Conservation (phyloP, 345 rosid species). For the Rhizophora mangle region DNA sequence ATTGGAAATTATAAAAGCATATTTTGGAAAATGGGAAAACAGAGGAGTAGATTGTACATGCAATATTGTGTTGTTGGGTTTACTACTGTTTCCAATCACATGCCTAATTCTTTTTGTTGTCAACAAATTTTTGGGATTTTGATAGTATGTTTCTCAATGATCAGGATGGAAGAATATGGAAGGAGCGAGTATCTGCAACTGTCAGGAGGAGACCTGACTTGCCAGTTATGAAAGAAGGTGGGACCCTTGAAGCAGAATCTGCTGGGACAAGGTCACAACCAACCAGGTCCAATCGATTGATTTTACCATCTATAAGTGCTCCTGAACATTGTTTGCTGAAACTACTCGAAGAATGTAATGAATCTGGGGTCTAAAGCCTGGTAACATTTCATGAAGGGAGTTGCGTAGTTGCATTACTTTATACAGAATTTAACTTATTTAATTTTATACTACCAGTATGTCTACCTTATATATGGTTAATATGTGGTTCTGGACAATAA, state of each 20-base stretch:
- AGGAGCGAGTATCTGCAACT: slow-evolving; percentile 71
- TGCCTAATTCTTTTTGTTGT: background rate
- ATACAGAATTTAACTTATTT: background rate
- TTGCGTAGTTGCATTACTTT: background rate
- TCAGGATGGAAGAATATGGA: slow-evolving; percentile 96
- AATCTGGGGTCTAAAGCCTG: background rate
- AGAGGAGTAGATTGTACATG: background rate
- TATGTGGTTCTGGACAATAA: slow-evolving; percentile 9
- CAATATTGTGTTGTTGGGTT: background rate
- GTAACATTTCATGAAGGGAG: slow-evolving; percentile 2
- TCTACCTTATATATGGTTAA: background rate
- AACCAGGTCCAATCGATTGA: slow-evolving; percentile 41
- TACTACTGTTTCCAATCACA: background rate
- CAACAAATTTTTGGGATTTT: slow-evolving; percentile 6
- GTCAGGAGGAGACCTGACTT: slow-evolving; percentile 57
- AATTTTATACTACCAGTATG: background rate
- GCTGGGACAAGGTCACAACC: slow-evolving; percentile 38
- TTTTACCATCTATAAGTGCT: slow-evolving; percentile 85
- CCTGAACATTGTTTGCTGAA: slow-evolving; percentile 66
- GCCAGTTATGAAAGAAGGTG: slow-evolving; percentile 60
- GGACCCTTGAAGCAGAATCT: slow-evolving; percentile 43
- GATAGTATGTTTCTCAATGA: slow-evolving; percentile 7
- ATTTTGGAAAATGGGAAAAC: background rate
- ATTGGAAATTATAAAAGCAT: background rate
- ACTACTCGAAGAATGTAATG: no score